A percentile compares a stretch with the other conserved stretches of the same genome.
Conservation (phyloP, 768 basidiomycete genomes). For the Auricularia heimuer region DNA sequence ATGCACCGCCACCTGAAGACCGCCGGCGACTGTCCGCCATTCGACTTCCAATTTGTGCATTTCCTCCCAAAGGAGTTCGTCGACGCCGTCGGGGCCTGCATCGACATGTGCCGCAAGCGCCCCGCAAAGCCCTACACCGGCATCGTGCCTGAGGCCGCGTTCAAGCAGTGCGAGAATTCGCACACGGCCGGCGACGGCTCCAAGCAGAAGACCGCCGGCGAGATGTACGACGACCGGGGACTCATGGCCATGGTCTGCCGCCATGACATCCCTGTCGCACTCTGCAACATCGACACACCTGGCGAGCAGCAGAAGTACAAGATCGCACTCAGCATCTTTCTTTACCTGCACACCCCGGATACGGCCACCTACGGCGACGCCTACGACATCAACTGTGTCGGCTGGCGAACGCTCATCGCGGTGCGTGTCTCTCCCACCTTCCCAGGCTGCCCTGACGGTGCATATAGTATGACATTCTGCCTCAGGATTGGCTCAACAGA, state of each 20-base stretch:
- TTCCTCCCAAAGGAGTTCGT: too few relatives aligned
- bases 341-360: background rate
- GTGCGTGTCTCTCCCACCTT: background rate
- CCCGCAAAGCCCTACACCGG: background rate
- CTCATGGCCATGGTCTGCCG: slow-evolving; percentile 31
- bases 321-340: background rate
- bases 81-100: too few relatives aligned
- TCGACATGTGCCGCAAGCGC: too few relatives aligned
- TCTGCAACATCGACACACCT: slow-evolving; percentile 6
- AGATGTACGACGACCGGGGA: slow-evolving; percentile 23
- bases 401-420: too few relatives aligned
- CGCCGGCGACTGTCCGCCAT: too few relatives aligned
- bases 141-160: slow-evolving; percentile 23
- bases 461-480: background rate
- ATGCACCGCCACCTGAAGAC: too few relatives aligned
- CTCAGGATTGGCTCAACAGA: background rate
- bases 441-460: background rate
- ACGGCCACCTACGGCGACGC: background rate
- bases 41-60: too few relatives aligned
- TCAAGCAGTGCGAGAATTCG: slow-evolving; percentile 3
- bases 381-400: background rate
- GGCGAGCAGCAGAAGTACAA: slow-evolving; percentile 4
- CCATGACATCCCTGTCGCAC: slow-evolving; percentile 24
- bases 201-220: background rate
- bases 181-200: background rate